phyloP scores from a whole-genome alignment of 495 filamentous ascomycete species.

The Neurospora tetraspora region DNA sequence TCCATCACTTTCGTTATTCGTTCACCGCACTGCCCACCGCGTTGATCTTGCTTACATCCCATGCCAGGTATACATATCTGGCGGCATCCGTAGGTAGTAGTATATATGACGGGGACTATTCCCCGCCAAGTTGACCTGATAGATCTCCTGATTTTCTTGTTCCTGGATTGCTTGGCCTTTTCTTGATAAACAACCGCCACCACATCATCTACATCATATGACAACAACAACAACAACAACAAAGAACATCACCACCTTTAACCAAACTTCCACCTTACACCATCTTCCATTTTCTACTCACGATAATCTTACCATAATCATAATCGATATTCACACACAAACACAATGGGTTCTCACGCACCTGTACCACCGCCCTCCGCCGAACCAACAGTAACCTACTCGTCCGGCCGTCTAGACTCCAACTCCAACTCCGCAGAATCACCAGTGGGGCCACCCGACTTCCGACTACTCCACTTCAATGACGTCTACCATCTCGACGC shows the following conservation, averaged over 20 bases:
- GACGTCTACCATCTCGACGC: constrained; percentile 81
- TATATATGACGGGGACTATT: background rate
- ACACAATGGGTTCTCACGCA: background rate
- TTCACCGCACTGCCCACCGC: background rate
- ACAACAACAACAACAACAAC: background rate
- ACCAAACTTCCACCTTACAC: background rate
- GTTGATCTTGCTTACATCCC: background rate
- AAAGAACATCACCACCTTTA: background rate
- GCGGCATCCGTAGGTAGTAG: background rate
- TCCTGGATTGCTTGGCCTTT: background rate
- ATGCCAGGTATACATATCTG: background rate
- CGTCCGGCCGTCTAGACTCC: constrained; percentile 30
- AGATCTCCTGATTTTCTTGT: background rate
- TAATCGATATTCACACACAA: background rate
- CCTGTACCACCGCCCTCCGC: constrained; percentile 5
- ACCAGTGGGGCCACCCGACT: constrained; percentile 42
- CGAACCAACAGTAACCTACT: constrained; percentile 34
- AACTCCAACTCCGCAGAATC: background rate
- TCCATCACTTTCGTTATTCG: background rate
- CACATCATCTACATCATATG: background rate
- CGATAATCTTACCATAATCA: background rate
- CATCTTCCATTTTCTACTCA: background rate
- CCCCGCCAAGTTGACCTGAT: background rate
- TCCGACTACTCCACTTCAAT: constrained; percentile 82
- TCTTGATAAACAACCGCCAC: background rate